A percentile compares a stretch with the other conserved stretches of the same genome.
These are phyloP conservation scores for Flaveria bidentis DNA, from an alignment of 129 eudicot species.

Conservation along the genomic window DNA sequence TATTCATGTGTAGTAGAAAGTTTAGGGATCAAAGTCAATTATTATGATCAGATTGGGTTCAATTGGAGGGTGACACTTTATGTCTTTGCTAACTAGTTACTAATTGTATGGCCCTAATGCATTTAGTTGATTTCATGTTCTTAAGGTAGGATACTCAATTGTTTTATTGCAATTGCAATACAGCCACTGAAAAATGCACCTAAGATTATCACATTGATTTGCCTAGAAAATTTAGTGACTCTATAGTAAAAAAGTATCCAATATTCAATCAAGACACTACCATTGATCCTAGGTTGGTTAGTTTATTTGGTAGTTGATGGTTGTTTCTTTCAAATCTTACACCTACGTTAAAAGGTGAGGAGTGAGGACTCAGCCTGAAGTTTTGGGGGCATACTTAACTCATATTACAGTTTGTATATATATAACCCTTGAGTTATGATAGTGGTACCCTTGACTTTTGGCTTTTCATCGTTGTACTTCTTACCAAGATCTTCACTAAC, in stretches of 20 bases:
- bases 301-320: background rate
- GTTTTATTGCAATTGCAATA: background rate
- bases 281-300: background rate
- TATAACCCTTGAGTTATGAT: background rate
- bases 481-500: background rate
- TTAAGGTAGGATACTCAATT: background rate
- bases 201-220: background rate
- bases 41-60: slow-evolving; percentile 6
- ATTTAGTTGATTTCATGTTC: slow-evolving; percentile 17
- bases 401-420: background rate
- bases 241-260: background rate
- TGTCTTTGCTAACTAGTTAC: background rate
- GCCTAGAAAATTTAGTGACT: background rate
- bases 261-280: background rate
- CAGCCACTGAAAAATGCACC: background rate
- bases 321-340: background rate
- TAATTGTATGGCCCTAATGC: slow-evolving; percentile 4
- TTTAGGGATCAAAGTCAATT: slow-evolving; percentile 8
- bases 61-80: slow-evolving; percentile 21
- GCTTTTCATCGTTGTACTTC: background rate
- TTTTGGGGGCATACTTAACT: background rate
- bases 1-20: background rate
- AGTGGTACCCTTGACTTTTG: background rate
- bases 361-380: background rate
- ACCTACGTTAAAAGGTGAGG: background rate